Percentiles rank a stretch among this genome's conserved stretches.
These are phyloP conservation scores for Anisodus tanguticus DNA, from an alignment of 257 asterid genomes.

Conservation along the genomic window DNA sequence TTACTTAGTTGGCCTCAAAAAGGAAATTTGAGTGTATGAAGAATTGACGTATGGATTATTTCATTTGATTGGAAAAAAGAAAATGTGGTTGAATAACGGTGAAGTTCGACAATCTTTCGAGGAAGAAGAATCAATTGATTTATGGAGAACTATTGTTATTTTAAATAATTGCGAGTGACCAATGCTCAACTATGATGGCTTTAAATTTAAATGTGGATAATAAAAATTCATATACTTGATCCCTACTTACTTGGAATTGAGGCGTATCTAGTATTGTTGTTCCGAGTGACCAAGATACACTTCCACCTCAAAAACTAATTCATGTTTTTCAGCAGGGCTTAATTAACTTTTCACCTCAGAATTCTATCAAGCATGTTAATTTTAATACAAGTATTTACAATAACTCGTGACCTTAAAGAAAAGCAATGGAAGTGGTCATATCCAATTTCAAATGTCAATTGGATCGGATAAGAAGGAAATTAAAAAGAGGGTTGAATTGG, in stretches of 20 bases:
- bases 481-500: background rate
- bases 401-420: background rate
- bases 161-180: background rate
- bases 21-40: background rate
- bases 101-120: background rate
- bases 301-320: background rate
- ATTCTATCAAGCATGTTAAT: background rate
- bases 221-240: no score
- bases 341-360: background rate
- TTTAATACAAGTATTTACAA: background rate
- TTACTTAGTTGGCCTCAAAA: background rate
- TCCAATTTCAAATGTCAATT: background rate
- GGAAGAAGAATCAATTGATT: background rate
- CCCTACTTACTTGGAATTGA: background rate
- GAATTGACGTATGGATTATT: background rate
- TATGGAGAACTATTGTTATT: no score
- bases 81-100: no score
- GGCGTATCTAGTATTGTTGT: background rate
- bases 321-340: background rate
- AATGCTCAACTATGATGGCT: background rate
- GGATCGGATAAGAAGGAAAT: conserved; percentile 14
- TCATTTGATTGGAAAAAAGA: no score
- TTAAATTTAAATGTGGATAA: no score
- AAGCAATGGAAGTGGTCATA: background rate
- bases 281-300: background rate